Percentiles rank a stretch among this genome's conserved stretches.
Evolutionary conservation across 129 eudicot genomes (phyloP).

Genomic region (Chrysanthemum seticuspe): DNA sequence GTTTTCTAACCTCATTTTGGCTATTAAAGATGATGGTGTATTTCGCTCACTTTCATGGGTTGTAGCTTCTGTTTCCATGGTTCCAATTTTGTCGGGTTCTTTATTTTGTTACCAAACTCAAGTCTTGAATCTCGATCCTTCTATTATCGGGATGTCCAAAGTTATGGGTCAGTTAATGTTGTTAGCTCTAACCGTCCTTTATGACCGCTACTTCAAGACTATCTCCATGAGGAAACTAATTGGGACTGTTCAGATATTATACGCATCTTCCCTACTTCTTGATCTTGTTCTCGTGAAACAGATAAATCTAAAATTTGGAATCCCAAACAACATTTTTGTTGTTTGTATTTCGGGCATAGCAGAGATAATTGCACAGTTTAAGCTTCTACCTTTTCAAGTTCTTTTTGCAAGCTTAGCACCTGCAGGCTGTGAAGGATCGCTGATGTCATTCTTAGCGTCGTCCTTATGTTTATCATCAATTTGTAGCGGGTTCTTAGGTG

Average conservation of each 20-base stretch:
- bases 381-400: conserved; percentile 79
- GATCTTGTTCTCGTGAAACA: conserved; percentile 79
- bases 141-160: conserved; percentile 71
- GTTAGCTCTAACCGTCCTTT: conserved; percentile 53
- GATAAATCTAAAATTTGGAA: conserved; percentile 58
- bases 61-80: conserved; percentile 62
- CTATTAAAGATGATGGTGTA: conserved; percentile 48
- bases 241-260: conserved; percentile 46
- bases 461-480: conserved; percentile 84
- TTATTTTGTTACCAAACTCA: conserved; percentile 94
- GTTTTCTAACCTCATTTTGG: conserved; percentile 59
- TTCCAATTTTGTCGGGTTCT: conserved; percentile 80
- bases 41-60: conserved; percentile 61
- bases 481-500: conserved; percentile 76
- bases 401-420: conserved; percentile 88
- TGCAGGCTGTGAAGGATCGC: conserved; percentile 83
- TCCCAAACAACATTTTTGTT: conserved; percentile 57
- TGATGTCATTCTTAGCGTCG: conserved; percentile 85
- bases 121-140: conserved; percentile 69
- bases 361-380: conserved; percentile 74
- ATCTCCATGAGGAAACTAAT: conserved; percentile 65
- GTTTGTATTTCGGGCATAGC: conserved; percentile 87
- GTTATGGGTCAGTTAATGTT: conserved; percentile 75
- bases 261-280: conserved; percentile 70
- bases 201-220: conserved; percentile 56